These are phyloP conservation scores for Xerocomus cyaneibrunnescens DNA, from an alignment of 1,284 basidiomycete species.

Conservation along the genomic window DNA sequence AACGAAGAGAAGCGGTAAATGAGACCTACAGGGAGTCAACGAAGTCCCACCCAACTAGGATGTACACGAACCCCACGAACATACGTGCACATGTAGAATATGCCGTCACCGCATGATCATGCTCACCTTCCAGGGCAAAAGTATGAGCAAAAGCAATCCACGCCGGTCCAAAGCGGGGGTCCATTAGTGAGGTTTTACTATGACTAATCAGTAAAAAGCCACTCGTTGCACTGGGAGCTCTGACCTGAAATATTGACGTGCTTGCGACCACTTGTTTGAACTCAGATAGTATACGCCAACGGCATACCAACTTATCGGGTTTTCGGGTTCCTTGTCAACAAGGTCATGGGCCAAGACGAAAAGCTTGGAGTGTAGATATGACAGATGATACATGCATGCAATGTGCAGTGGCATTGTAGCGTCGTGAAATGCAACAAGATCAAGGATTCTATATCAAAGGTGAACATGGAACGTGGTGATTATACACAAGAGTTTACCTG, in stretches of 20 bases:
- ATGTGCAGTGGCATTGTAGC: slow-evolving; percentile 91
- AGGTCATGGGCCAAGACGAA: slow-evolving; percentile 97
- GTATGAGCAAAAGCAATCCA: slow-evolving; percentile 99
- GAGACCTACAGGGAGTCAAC: slow-evolving; percentile 57
- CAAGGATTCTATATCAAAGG: slow-evolving; percentile 65
- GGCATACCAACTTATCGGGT: slow-evolving; percentile 95
- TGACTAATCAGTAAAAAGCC: slow-evolving; percentile 1
- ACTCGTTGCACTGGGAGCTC: slow-evolving; percentile 16
- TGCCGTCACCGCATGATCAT: slow-evolving; percentile 97
- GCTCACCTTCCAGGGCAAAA: slow-evolving; percentile 95
- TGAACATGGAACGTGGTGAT: slow-evolving; percentile 1
- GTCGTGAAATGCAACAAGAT: slow-evolving; percentile 77
- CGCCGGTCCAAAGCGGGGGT: slow-evolving; percentile 92
- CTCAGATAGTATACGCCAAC: slow-evolving; percentile 97
- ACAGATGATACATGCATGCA: slow-evolving; percentile 95
- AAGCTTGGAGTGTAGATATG: slow-evolving; percentile 86
- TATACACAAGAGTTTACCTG: slow-evolving; percentile 46
- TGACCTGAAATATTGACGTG: slow-evolving; percentile 89
- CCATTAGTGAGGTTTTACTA: slow-evolving; percentile 96
- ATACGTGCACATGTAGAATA: slow-evolving; percentile 95
- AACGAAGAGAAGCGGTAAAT: slow-evolving; percentile 92
- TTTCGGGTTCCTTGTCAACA: slow-evolving; percentile 91
- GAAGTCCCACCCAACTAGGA: not conserved
- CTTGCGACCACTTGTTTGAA: slow-evolving; percentile 83
- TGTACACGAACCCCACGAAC: slow-evolving; percentile 77